Evolutionary conservation across 1,284 basidiomycete genomes (phyloP).

Genomic region (Polyporus tsugae): DNA sequence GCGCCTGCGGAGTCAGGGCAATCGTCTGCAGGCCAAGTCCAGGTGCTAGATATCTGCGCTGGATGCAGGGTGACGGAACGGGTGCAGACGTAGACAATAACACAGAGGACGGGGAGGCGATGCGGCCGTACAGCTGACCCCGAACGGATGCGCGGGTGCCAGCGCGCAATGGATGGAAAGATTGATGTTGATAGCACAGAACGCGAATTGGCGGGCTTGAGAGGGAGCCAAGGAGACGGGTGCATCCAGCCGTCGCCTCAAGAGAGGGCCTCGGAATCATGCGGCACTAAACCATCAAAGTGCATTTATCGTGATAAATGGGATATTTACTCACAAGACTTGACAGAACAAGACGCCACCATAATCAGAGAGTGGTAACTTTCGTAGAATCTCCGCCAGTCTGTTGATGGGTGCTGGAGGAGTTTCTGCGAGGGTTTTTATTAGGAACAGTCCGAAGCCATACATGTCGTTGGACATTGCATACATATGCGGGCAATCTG

Average conservation of each 20-base stretch:
- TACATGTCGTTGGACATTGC: neutral
- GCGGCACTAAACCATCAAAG: conserved; percentile 20
- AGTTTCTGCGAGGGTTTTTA: neutral
- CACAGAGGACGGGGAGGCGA: too few species aligned
- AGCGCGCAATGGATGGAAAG: neutral
- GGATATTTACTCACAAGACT: conserved; percentile 5
- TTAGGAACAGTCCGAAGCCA: neutral
- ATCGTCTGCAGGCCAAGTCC: neutral
- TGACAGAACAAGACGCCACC: conserved; percentile 13
- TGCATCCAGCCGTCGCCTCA: neutral
- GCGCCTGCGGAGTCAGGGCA: neutral
- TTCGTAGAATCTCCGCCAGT: neutral
- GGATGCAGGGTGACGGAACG: neutral
- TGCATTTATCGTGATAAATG: conserved; percentile 9
- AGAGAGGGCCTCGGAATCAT: conserved; percentile 9
- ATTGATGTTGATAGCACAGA: conserved; percentile 1
- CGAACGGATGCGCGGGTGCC: neutral
- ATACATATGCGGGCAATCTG: neutral
- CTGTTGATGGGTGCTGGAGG: neutral
- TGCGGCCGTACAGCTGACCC: neutral
- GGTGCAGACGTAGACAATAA: neutral
- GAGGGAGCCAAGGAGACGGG: neutral
- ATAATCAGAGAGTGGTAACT: neutral
- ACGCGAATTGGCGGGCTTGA: neutral
- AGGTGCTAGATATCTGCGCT: neutral